phyloP scores from a whole-genome alignment of 768 basidiomycete species.

The Lactarius akahatsu region DNA sequence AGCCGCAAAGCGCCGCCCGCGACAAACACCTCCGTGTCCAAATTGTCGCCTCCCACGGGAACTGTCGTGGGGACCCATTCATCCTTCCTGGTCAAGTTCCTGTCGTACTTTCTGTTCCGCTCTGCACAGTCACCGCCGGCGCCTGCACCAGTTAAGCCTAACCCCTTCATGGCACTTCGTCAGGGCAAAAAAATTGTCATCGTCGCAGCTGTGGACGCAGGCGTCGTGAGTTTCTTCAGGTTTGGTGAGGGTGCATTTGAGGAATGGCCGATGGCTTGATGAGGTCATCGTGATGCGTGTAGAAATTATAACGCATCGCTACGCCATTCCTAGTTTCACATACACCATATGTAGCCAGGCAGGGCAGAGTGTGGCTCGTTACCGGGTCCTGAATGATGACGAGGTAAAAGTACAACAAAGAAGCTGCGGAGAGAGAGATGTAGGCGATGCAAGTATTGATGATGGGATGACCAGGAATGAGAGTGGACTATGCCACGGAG shows the following conservation, averaged over 20 bases:
- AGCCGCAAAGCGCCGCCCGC: constrained; percentile 31
- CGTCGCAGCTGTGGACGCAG: constrained; percentile 85
- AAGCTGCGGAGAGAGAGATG: constrained; percentile 4
- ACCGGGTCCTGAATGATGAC: not conserved
- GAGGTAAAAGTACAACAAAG: constrained; percentile 15
- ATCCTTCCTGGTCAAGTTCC: constrained; percentile 9
- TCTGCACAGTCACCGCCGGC: not conserved
- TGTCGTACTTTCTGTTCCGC: not conserved
- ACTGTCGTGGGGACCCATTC: not conserved
- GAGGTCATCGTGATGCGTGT: not conserved
- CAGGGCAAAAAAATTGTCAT: constrained; percentile 81
- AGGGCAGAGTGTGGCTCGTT: not conserved
- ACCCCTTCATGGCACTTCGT: constrained; percentile 81
- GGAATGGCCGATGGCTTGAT: constrained; percentile 68
- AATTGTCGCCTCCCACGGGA: not conserved
- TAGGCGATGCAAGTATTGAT: constrained; percentile 9
- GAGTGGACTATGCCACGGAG: not conserved
- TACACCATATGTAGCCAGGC: not conserved
- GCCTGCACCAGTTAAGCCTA: constrained; percentile 43
- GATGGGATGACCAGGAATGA: not conserved
- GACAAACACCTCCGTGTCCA: not conserved
- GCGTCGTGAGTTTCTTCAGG: constrained; percentile 84
- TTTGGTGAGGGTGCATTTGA: constrained; percentile 85
- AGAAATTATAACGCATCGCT: not conserved
- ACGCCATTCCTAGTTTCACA: not conserved